A percentile compares a stretch with the other conserved stretches of the same genome.
Conservation (phyloP, 257 asterid species). For the Knoxia roxburghii region DNA sequence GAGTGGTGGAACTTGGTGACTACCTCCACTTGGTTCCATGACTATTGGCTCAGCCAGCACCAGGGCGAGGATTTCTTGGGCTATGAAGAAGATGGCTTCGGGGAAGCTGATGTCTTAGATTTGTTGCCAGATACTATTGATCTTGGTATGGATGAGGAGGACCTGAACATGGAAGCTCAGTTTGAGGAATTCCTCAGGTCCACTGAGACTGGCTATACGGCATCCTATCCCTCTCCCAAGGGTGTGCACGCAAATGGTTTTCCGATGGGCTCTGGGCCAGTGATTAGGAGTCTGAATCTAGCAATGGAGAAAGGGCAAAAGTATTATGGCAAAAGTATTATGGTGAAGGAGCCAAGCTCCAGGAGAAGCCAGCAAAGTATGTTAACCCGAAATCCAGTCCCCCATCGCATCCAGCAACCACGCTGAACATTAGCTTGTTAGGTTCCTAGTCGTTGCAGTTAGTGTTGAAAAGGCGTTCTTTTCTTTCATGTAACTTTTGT, state of each 20-base stretch:
- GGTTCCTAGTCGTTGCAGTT: slow-evolving; percentile 25
- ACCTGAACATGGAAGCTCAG: slow-evolving; percentile 76
- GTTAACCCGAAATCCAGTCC: slow-evolving; percentile 59
- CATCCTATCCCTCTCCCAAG: slow-evolving; percentile 24
- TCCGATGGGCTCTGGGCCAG: slow-evolving; percentile 32
- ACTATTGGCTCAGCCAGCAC: slow-evolving; percentile 76
- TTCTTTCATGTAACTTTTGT: slow-evolving; percentile 46
- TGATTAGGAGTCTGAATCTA: slow-evolving; percentile 35
- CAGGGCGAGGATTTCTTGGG: slow-evolving; percentile 48
- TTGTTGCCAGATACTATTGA: slow-evolving; percentile 77
- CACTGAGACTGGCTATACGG: slow-evolving; percentile 30
- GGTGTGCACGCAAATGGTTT: slow-evolving; percentile 38
- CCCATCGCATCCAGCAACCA: slow-evolving; percentile 89
- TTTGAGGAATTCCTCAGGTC: slow-evolving; percentile 78
- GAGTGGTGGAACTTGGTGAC: slow-evolving; percentile 91
- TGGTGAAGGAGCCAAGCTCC: slow-evolving; percentile 32
- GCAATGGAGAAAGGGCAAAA: slow-evolving; percentile 36
- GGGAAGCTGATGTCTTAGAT: slow-evolving; percentile 31
- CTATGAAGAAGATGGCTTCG: slow-evolving; percentile 25
- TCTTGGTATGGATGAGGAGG: slow-evolving; percentile 75
- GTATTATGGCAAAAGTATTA: too few relatives aligned
- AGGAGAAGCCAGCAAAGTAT: slow-evolving; percentile 67
- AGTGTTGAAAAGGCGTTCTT: slow-evolving; percentile 11
- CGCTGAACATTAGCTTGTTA: slow-evolving; percentile 40
- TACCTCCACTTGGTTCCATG: slow-evolving; percentile 74